Evolutionary conservation across 129 eudicot species (phyloP).

Genomic region (Lactuca sativa): DNA sequence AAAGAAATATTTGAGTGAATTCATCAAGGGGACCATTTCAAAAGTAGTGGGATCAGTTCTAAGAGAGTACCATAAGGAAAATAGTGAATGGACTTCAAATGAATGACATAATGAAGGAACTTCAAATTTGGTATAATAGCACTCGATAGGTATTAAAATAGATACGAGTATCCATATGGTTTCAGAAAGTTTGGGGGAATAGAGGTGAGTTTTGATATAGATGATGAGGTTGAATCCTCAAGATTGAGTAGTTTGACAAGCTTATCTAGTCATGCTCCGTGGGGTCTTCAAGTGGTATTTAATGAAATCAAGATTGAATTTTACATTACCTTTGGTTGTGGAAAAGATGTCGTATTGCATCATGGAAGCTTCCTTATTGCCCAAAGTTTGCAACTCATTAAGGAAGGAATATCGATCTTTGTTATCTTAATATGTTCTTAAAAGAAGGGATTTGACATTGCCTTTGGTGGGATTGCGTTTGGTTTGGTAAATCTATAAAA

Average conservation of each 20-base stretch:
- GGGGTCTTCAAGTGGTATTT: conserved; percentile 81
- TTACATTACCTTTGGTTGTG: conserved; percentile 60
- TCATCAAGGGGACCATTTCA: not conserved
- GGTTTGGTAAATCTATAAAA: too few species aligned
- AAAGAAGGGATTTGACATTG: too few species aligned
- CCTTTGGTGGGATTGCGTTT: too few species aligned
- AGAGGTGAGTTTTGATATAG: conserved; percentile 76
- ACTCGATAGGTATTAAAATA: conserved; percentile 36
- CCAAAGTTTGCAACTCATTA: conserved; percentile 51
- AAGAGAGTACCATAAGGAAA: conserved; percentile 31
- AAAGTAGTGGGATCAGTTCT: conserved; percentile 23
- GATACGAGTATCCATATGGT: conserved; percentile 53
- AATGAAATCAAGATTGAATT: conserved; percentile 79
- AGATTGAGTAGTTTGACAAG: conserved; percentile 62
- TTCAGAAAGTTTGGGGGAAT: conserved; percentile 52
- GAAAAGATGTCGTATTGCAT: conserved; percentile 90
- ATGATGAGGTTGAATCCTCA: conserved; percentile 70
- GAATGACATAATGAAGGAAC: conserved; percentile 19
- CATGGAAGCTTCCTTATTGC: conserved; percentile 77
- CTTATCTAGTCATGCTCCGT: conserved; percentile 49
- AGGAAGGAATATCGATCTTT: conserved; percentile 40
- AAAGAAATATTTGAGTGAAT: conserved; percentile 15
- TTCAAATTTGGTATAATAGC: conserved; percentile 24
- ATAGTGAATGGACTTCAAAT: too few species aligned
- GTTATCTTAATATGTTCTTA: conserved; percentile 13